A percentile compares a stretch with the other conserved stretches of the same genome.
These are phyloP conservation scores for Leccinum subgranulosum DNA, from an alignment of 768 basidiomycete genomes.

Conservation along the genomic window DNA sequence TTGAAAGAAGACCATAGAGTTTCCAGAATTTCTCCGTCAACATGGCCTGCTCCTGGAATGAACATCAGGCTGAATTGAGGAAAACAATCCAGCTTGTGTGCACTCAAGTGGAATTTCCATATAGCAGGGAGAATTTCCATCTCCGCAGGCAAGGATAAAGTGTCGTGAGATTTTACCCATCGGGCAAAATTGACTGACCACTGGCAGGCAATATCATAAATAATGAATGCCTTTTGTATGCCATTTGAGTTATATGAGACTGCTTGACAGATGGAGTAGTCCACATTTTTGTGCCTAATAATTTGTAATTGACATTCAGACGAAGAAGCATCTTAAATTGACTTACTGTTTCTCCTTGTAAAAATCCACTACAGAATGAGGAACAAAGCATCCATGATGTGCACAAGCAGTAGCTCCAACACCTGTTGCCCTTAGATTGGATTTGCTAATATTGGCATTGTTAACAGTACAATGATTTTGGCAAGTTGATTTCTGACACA, in stretches of 20 bases:
- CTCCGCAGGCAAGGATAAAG: neutral
- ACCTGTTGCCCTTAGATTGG: neutral
- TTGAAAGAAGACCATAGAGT: conserved; percentile 33
- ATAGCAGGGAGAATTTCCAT: conserved; percentile 16
- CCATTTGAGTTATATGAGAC: conserved; percentile 6
- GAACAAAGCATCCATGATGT: conserved; percentile 16
- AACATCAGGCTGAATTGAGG: conserved; percentile 21
- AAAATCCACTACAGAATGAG: conserved; percentile 30
- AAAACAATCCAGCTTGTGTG: conserved; percentile 25
- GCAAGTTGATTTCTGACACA: neutral
- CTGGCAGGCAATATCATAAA: conserved; percentile 33
- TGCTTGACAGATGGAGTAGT: conserved; percentile 24
- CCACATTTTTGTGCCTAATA: conserved; percentile 28
- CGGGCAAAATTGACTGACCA: conserved; percentile 16
- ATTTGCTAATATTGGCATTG: neutral
- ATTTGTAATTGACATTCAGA: neutral
- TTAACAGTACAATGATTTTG: conserved; percentile 1
- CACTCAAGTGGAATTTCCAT: conserved; percentile 32
- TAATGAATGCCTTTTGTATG: conserved; percentile 6
- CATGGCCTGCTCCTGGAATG: conserved; percentile 21
- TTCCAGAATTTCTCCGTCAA: conserved; percentile 35
- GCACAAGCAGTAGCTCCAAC: neutral
- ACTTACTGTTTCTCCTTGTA: conserved; percentile 25
- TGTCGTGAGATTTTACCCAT: neutral
- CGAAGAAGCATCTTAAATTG: neutral